A percentile compares a stretch with the other conserved stretches of the same genome.
These are phyloP conservation scores for Colletotrichum sublineola DNA, from an alignment of 2,329 filamentous ascomycete species.

Conservation along the genomic window DNA sequence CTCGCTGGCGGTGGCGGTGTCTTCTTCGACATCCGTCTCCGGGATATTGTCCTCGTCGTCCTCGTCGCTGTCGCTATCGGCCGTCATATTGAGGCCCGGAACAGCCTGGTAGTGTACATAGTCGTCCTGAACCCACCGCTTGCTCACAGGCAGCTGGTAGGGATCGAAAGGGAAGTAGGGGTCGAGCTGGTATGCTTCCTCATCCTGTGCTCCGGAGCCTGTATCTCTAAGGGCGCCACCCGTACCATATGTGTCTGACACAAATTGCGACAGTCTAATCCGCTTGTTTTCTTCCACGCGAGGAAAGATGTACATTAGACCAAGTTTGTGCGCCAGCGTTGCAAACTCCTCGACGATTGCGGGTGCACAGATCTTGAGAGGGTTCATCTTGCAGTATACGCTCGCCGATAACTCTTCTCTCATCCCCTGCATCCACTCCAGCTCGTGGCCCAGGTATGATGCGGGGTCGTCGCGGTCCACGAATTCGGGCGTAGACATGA, in stretches of 20 bases:
- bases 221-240: conserved; percentile 68
- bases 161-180: conserved; percentile 98
- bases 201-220: conserved; percentile 70
- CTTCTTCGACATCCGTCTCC: conserved; percentile 62
- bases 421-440: conserved; percentile 81
- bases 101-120: conserved; percentile 86
- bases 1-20: conserved; percentile 65
- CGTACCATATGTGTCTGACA: conserved; percentile 68
- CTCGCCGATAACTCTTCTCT: conserved; percentile 81
- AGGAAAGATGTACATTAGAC: conserved; percentile 90
- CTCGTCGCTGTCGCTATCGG: conserved; percentile 67
- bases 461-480: conserved; percentile 73
- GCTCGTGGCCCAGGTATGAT: conserved; percentile 76
- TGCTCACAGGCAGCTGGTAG: conserved; percentile 89
- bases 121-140: conserved; percentile 86
- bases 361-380: conserved; percentile 93
- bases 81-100: conserved; percentile 74
- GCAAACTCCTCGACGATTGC: conserved; percentile 93
- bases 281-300: conserved; percentile 94
- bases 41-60: conserved; percentile 61
- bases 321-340: conserved; percentile 85
- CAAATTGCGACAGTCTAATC: conserved; percentile 80
- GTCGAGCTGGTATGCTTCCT: conserved; percentile 87
- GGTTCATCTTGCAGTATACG: conserved; percentile 91
- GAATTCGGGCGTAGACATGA: conserved; percentile 70